Evolutionary conservation across 2,329 filamentous ascomycete genomes (phyloP), one percentile per base, ranked within the genome.

Genomic region (Aspergillus nomiae): DNA sequence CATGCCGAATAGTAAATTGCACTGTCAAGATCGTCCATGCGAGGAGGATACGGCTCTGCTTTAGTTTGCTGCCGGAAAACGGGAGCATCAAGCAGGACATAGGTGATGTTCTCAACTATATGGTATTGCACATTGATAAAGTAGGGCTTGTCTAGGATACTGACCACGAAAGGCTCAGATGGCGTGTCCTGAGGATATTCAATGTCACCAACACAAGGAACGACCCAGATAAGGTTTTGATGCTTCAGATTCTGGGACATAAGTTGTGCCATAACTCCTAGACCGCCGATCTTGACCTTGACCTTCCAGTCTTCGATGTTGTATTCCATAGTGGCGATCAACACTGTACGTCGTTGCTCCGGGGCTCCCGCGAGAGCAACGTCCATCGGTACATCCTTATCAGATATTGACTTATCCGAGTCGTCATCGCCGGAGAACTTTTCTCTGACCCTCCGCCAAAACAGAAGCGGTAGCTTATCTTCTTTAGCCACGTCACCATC

Each of bases 291-390:
- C 77, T 90, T 90, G 77, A 90, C 87, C 75, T 89, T 90, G 77
- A 90, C 87, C 4, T 77, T 82, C 86, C 88, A 90, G 71, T 90
- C 88, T 60, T 88, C 86, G 63, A 90, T 90, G 65, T 90, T 87
- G 74, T 90, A 90, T 74, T 90, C 88, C 86, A 90, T 89, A 5
- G 88, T 90, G 14, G 87, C 88, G 58, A 90, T 89, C 30, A 90
- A 81, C 2, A 90, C 84, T 32, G 84, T 89, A 19, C 85, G 79
- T 53, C 80, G 64, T 45, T 67, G 71, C 26, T 55, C 51, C 21
- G 79, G 74, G 12, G 69, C 66, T 45, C 71, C 73, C 26, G 67
- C 68, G 67, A 38, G 78, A 76, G 4, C 71, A 72, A 5, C 74
- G 77, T 62, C 69, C 76, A 53, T 73, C 75, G 45, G 71, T 70